These are phyloP conservation scores for Grigorovia transvaalensis DNA, from an alignment of 805 yeast genomes.

Conservation along the genomic window DNA sequence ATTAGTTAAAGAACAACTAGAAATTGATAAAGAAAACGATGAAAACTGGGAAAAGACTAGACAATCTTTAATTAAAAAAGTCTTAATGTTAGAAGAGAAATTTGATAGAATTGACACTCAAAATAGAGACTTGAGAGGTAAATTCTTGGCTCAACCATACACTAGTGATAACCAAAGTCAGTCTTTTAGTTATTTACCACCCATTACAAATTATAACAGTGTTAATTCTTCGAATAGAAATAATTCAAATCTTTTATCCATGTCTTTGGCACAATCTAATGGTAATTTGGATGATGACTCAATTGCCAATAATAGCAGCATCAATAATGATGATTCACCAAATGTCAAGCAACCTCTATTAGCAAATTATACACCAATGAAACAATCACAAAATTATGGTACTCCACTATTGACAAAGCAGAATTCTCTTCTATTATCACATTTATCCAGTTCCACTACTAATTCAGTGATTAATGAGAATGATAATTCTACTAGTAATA, in stretches of 20 bases:
- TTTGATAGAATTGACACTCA: constrained; percentile 16
- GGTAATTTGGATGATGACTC: not conserved
- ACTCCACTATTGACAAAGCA: not conserved
- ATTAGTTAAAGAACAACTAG: constrained; percentile 20
- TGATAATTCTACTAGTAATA: not conserved
- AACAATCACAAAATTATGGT: not conserved
- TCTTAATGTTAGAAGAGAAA: constrained; percentile 15
- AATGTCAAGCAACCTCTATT: not conserved
- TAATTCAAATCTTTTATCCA: constrained; percentile 1
- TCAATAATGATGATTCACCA: not conserved
- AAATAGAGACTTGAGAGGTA: constrained; percentile 16
- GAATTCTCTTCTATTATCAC: not conserved
- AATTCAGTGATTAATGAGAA: not conserved
- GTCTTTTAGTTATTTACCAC: not conserved
- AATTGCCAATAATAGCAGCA: not conserved
- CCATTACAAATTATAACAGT: not conserved
- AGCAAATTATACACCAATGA: not conserved
- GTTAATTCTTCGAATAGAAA: not conserved
- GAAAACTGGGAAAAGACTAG: constrained; percentile 17
- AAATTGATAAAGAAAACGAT: constrained; percentile 19
- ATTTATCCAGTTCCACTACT: not conserved
- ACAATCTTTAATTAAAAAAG: constrained; percentile 12
- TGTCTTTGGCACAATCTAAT: not conserved
- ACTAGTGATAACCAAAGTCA: not conserved
- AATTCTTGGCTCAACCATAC: constrained; percentile 6